Evolutionary conservation across 768 basidiomycete genomes (phyloP).

Genomic region (Lyophyllum shimeji): DNA sequence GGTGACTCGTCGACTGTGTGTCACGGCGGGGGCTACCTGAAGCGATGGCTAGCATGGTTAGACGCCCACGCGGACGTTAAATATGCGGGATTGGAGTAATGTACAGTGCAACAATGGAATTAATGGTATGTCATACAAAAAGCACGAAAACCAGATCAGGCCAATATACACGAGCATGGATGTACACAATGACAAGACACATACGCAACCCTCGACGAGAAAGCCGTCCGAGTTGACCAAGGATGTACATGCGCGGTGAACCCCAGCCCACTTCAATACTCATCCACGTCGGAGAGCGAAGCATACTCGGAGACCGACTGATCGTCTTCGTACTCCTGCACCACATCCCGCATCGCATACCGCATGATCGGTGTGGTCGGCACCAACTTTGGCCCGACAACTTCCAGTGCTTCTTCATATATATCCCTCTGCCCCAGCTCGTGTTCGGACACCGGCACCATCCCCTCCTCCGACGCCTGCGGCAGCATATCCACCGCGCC

Average conservation of each 20-base stretch:
- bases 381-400: conserved; percentile 74
- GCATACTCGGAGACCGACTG: conserved; percentile 77
- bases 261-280: conserved; percentile 5
- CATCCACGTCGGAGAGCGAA: conserved; percentile 75
- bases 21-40: conserved; percentile 82
- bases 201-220: not conserved
- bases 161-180: not conserved
- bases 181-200: not conserved
- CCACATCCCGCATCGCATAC: conserved; percentile 81
- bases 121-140: not conserved
- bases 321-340: conserved; percentile 80
- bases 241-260: not conserved
- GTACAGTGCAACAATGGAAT: not conserved
- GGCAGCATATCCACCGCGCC: conserved; percentile 37
- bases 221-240: not conserved
- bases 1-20: conserved; percentile 92
- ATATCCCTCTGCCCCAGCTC: conserved; percentile 41
- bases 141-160: not conserved
- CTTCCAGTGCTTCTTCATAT: conserved; percentile 53
- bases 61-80: conserved; percentile 89
- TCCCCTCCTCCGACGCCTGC: conserved; percentile 26
- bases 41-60: conserved; percentile 89
- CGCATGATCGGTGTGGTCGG: conserved; percentile 81
- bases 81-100: conserved; percentile 68
- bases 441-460: conserved; percentile 35